Conservation (phyloP, 352 stramenopile species). For the Phytophthora meadii region DNA sequence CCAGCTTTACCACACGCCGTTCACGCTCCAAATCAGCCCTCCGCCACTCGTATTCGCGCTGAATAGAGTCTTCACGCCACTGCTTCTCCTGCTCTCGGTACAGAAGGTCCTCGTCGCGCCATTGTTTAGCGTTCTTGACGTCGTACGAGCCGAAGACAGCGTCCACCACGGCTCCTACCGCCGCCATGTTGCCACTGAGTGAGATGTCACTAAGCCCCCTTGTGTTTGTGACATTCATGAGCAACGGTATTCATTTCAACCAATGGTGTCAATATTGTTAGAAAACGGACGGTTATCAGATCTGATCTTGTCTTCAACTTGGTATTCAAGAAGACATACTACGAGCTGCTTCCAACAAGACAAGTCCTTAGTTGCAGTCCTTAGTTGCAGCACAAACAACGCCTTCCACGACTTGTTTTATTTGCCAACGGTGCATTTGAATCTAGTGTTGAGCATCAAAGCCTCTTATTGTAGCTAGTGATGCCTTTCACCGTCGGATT, state of each 20-base stretch:
- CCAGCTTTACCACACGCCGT: slow-evolving; percentile 75
- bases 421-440: neutral
- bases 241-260: neutral
- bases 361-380: too few species aligned
- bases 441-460: too few species aligned
- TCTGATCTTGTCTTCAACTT: slow-evolving; percentile 41
- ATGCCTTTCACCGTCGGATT: too few species aligned
- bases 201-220: slow-evolving; percentile 15
- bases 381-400: neutral
- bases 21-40: slow-evolving; percentile 75
- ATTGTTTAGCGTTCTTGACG: slow-evolving; percentile 85
- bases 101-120: slow-evolving; percentile 78
- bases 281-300: slow-evolving; percentile 34
- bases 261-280: slow-evolving; percentile 10
- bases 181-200: slow-evolving; percentile 45
- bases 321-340: slow-evolving; percentile 11
- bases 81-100: slow-evolving; percentile 81
- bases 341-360: too few species aligned
- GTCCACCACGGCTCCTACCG: slow-evolving; percentile 71
- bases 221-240: slow-evolving; percentile 10
- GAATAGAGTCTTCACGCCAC: slow-evolving; percentile 77
- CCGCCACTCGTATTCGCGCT: slow-evolving; percentile 72
- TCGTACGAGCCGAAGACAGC: slow-evolving; percentile 85
- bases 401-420: neutral
- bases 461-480: too few species aligned